A percentile compares a stretch with the other conserved stretches of the same genome.
phyloP scores from a whole-genome alignment of 306 rosid genomes.

The Albizia julibrissin region DNA sequence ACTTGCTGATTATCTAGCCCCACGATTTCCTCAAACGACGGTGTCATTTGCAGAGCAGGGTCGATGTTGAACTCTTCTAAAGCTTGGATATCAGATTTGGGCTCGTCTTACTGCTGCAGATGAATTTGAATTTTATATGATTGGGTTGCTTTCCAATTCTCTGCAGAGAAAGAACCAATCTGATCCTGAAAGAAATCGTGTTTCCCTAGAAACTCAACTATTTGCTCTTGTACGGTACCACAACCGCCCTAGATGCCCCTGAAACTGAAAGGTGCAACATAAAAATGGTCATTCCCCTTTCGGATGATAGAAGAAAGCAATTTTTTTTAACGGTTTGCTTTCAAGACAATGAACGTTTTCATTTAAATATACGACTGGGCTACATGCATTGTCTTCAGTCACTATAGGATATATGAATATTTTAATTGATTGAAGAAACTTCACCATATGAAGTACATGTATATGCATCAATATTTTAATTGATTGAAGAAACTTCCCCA shows the following conservation, averaged over 20 bases:
- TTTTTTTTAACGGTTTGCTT: not conserved
- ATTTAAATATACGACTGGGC: not conserved
- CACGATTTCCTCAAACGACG: constrained; percentile 23
- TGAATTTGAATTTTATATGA: constrained; percentile 35
- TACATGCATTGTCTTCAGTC: not conserved
- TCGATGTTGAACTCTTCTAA: constrained; percentile 43
- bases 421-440: constrained; percentile 3
- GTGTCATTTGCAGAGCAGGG: constrained; percentile 29
- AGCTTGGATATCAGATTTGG: constrained; percentile 26
- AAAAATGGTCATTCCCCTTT: constrained; percentile 46
- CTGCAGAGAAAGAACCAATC: constrained; percentile 29
- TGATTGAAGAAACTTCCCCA: too few species aligned
- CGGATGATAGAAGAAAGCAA: not conserved
- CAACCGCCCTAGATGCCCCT: constrained; percentile 34
- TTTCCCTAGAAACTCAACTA: constrained; percentile 12
- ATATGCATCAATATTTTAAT: too few species aligned
- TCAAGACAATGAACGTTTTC: not conserved
- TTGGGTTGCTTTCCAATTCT: constrained; percentile 5
- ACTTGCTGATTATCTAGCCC: not conserved
- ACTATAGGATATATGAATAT: not conserved
- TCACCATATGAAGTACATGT: not conserved
- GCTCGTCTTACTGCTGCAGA: constrained; percentile 34
- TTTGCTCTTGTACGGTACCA: constrained; percentile 32
- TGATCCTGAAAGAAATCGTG: constrained; percentile 31
- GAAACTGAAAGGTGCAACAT: constrained; percentile 43